Evolutionary conservation across 1,284 basidiomycete species (phyloP).

Genomic region (Trametes versicolor): DNA sequence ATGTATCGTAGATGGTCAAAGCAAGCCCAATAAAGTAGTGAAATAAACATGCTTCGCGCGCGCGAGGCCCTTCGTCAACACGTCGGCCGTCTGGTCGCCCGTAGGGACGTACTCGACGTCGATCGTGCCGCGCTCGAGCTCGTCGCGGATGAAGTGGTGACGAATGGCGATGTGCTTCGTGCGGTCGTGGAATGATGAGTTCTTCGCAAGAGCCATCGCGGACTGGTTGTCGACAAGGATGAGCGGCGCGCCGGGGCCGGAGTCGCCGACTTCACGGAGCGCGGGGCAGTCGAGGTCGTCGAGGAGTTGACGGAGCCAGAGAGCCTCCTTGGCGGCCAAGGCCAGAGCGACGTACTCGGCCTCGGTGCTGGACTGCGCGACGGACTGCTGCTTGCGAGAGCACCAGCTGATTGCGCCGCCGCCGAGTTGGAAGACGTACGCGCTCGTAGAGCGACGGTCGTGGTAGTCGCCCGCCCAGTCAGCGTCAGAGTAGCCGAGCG

Average conservation of each 20-base stretch:
- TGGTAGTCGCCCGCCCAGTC: slow-evolving; percentile 41
- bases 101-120: slow-evolving; percentile 20
- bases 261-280: not conserved
- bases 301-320: slow-evolving; percentile 27
- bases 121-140: not conserved
- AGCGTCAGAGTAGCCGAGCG: slow-evolving; percentile 41
- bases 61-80: slow-evolving; percentile 17
- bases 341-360: slow-evolving; percentile 36
- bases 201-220: slow-evolving; percentile 26
- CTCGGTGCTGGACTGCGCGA: slow-evolving; percentile 42
- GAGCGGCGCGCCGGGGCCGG: slow-evolving; percentile 11
- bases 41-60: slow-evolving; percentile 11
- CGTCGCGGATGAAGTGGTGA: slow-evolving; percentile 15
- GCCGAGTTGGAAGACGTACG: slow-evolving; percentile 26
- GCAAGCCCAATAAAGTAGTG: too few species aligned
- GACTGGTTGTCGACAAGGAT: slow-evolving; percentile 27
- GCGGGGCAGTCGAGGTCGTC: slow-evolving; percentile 10
- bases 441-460: slow-evolving; percentile 28
- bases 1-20: too few species aligned
- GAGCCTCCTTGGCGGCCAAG: slow-evolving; percentile 21
- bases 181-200: slow-evolving; percentile 23
- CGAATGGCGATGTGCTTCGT: slow-evolving; percentile 31
- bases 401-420: slow-evolving; percentile 40
- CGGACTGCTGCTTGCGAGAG: slow-evolving; percentile 39
- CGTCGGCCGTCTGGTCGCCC: slow-evolving; percentile 19